Evolutionary conservation across 2,329 filamentous ascomycete species (phyloP).

Genomic region (Colletotrichum sp.): DNA sequence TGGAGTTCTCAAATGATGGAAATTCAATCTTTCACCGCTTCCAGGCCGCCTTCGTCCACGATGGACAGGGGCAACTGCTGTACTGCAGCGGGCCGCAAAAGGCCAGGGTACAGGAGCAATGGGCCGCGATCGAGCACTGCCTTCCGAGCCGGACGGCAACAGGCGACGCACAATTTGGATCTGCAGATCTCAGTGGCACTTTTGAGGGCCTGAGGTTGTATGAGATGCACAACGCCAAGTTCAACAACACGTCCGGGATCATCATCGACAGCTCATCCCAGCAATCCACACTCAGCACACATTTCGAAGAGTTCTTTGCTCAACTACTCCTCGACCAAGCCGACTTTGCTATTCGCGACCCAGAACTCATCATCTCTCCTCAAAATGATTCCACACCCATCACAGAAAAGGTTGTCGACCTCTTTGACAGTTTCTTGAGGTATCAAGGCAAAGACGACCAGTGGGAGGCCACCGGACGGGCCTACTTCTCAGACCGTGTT

Average conservation of each 20-base stretch:
- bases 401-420: conserved; percentile 2
- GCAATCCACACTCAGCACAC: not conserved
- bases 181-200: not conserved
- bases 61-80: conserved; percentile 11
- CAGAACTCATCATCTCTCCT: not conserved
- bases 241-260: not conserved
- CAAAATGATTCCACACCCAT: not conserved
- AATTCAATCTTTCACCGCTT: conserved; percentile 20
- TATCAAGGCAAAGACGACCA: conserved; percentile 26
- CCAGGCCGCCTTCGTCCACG: conserved; percentile 14
- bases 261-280: not conserved
- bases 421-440: conserved; percentile 29
- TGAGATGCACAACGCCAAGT: not conserved
- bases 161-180: not conserved
- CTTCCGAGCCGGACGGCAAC: not conserved
- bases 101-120: not conserved
- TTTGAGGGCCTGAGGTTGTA: conserved; percentile 1
- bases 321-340: conserved; percentile 10
- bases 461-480: conserved; percentile 26
- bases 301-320: conserved; percentile 9
- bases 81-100: conserved; percentile 6
- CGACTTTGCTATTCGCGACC: conserved; percentile 11
- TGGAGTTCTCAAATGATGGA: conserved; percentile 21
- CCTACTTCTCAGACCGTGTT: conserved; percentile 26
- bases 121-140: not conserved